phyloP scores from a whole-genome alignment of 108 stramenopile species.

The Stephanodiscus minutulus region DNA sequence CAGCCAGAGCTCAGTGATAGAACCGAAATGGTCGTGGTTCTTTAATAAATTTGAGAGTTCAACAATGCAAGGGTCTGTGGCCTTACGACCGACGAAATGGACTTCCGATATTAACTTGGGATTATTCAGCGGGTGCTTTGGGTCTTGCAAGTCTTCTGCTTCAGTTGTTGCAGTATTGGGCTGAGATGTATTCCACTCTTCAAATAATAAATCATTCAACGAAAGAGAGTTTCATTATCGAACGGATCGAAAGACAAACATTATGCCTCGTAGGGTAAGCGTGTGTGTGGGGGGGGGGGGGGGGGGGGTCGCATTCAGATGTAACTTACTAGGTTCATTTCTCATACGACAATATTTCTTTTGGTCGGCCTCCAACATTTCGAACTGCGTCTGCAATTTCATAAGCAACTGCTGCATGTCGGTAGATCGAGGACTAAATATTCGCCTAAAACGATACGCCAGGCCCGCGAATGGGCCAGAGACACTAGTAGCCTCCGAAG shows the following conservation, averaged over 20 bases:
- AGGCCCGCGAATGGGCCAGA: neutral
- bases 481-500: neutral
- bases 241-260: no score
- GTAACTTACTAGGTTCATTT: slow-evolving; percentile 11
- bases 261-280: no score
- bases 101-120: slow-evolving; percentile 25
- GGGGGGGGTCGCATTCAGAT: no score
- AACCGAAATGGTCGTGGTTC: slow-evolving; percentile 33
- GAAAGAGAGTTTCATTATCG: neutral
- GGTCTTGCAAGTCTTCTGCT: slow-evolving; percentile 14
- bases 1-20: slow-evolving; percentile 45
- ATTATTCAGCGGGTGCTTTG: slow-evolving; percentile 38
- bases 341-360: slow-evolving; percentile 17
- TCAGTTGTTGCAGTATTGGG: neutral
- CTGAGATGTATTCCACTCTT: neutral
- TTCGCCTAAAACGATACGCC: slow-evolving; percentile 15
- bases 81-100: slow-evolving; percentile 44
- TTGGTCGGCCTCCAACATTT: slow-evolving; percentile 23
- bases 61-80: slow-evolving; percentile 23
- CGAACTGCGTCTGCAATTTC: slow-evolving; percentile 44
- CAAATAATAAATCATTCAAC: neutral
- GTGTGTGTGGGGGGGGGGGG: no score
- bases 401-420: slow-evolving; percentile 31
- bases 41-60: slow-evolving; percentile 31
- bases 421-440: slow-evolving; percentile 32